Conservation (phyloP, 75 land plant species). For the Chamaecyparis obtusa region DNA sequence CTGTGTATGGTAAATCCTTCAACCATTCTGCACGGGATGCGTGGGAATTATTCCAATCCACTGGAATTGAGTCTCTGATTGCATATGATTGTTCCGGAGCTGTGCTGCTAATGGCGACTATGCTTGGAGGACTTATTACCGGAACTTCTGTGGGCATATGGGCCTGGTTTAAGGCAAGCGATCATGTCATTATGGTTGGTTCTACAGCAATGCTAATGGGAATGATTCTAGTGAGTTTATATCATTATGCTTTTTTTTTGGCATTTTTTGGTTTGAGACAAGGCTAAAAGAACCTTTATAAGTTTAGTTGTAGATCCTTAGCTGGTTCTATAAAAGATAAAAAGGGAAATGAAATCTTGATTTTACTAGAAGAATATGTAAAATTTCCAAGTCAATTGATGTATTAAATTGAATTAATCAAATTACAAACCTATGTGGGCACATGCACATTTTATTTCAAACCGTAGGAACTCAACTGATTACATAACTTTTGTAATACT, state of each 20-base stretch:
- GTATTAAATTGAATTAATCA: neutral
- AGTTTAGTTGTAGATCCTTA: neutral
- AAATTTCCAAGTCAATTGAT: neutral
- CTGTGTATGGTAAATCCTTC: conserved; percentile 75
- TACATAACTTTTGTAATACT: neutral
- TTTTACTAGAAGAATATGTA: neutral
- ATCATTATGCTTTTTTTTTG: neutral
- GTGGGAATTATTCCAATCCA: conserved; percentile 93
- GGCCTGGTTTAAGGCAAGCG: conserved; percentile 56
- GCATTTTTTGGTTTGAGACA: neutral
- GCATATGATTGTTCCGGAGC: conserved; percentile 96
- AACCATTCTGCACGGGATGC: conserved; percentile 91
- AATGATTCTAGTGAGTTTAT: conserved; percentile 75
- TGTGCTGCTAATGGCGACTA: conserved; percentile 74
- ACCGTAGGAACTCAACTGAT: neutral
- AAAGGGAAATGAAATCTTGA: neutral
- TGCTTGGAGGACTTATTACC: conserved; percentile 78
- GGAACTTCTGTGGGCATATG: conserved; percentile 80
- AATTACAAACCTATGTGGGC: neutral
- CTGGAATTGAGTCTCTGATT: conserved; percentile 86
- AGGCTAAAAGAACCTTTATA: neutral
- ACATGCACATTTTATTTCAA: neutral
- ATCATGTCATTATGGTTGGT: conserved; percentile 70
- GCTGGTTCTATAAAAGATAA: neutral
- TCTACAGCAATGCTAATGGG: conserved; percentile 88